A percentile compares a stretch with the other conserved stretches of the same genome.
These are phyloP conservation scores for Cystobasidiaceae sp. DNA, from an alignment of 1,284 basidiomycete genomes.

Conservation along the genomic window DNA sequence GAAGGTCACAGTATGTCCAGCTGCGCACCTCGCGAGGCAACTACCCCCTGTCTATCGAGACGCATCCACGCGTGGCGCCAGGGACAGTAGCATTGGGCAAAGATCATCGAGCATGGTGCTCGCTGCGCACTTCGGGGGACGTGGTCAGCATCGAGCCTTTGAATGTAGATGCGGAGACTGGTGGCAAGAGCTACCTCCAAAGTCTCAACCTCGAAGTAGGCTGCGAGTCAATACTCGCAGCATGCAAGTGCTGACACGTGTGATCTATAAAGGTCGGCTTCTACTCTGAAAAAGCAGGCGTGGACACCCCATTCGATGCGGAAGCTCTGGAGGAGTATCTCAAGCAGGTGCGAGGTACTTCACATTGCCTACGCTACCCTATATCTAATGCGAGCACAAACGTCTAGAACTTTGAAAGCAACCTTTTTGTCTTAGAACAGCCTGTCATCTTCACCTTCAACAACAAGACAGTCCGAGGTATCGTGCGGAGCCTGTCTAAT, in stretches of 20 bases:
- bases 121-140: conserved; percentile 69
- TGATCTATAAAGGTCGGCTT: conserved; percentile 59
- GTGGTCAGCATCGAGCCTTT: conserved; percentile 64
- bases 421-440: conserved; percentile 59
- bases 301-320: conserved; percentile 19
- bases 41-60: conserved; percentile 29
- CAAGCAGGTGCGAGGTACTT: neutral
- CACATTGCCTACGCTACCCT: neutral
- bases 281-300: conserved; percentile 50
- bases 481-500: conserved; percentile 61
- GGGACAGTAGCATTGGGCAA: conserved; percentile 53
- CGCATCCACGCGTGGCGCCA: conserved; percentile 39
- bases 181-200: conserved; percentile 65
- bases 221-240: conserved; percentile 5
- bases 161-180: conserved; percentile 54
- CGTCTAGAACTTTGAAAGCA: conserved; percentile 59
- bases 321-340: conserved; percentile 20
- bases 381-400: neutral
- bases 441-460: conserved; percentile 87
- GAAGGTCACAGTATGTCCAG: conserved; percentile 11
- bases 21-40: conserved; percentile 23
- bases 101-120: conserved; percentile 69
- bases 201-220: conserved; percentile 65
- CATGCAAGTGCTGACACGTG: neutral
- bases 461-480: conserved; percentile 73